Evolutionary conservation across 2,329 filamentous ascomycete species (phyloP), one percentile per base, ranked within the genome.

Genomic region (Exophiala aquamarina): DNA sequence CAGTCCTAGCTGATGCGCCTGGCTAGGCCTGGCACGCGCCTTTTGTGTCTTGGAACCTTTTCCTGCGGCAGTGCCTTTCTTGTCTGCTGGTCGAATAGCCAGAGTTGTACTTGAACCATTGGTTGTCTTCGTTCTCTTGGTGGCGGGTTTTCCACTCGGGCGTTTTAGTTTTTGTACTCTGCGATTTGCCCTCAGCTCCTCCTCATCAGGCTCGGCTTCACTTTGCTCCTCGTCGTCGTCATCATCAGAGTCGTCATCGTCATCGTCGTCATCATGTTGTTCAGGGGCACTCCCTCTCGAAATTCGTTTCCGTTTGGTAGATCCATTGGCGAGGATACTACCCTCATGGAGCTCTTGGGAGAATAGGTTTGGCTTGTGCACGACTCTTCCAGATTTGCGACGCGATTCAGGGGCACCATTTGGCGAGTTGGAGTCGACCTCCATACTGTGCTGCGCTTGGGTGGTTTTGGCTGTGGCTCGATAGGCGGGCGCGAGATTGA

Each of bases 61-160:
- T 4, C 42, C 35, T n/a, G 38, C 41, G 17, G 49, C 18, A 59
- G 66, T 72, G 26, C 65, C 64, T 55, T 69, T 68, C 33, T 65
- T 65, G 57, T 71, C 73, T 34, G 69, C 65, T 5, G 76, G 75
- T 18, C 81, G 72, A 38, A 83, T 74, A 10, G 81, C 78, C 40
- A 84, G 66, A 51, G 71, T 74, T 35, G 63, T 69, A 35, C 64
- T 63, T 23, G 66, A 52, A 14, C 66, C 71, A 49, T 75, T 72
- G 41, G 73, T 72, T 20, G 76, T 77, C 63, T 77, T 83, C 31
- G 75, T 67, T 63, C 82, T 79, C 65, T 80, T 81, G 19, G 72
- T 63, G 14, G 72, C 70, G 32, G 65, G 60, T 59, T 74, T 77
- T 3, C 66, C 61, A 21, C 66, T 64, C 32, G 66, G 57, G 35